A percentile compares a stretch with the other conserved stretches of the same genome.
These are phyloP conservation scores for Colletotrichum abscissum DNA, from an alignment of 2,329 filamentous ascomycete species.

Conservation along the genomic window DNA sequence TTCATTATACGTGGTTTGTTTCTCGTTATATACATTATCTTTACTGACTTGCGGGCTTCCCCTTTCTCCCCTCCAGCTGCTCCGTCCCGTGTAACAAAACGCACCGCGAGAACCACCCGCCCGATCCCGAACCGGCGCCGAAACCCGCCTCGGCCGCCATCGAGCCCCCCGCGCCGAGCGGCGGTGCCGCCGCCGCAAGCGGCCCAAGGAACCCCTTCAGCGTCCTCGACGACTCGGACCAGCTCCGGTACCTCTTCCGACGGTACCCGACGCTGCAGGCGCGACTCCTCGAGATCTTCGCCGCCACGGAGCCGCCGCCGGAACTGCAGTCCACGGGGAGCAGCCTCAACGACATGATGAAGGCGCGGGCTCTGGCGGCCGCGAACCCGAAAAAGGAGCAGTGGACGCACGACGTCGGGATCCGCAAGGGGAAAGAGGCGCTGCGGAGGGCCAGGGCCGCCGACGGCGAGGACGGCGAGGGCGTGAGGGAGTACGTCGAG, in stretches of 20 bases:
- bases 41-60: conserved; percentile 12
- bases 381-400: conserved; percentile 48
- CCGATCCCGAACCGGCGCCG: conserved; percentile 48
- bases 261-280: conserved; percentile 62
- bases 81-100: conserved; percentile 67
- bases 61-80: conserved; percentile 54
- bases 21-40: conserved; percentile 29
- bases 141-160: conserved; percentile 39
- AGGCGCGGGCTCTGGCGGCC: conserved; percentile 31
- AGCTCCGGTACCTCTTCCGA: conserved; percentile 62
- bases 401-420: conserved; percentile 70
- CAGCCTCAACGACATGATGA: conserved; percentile 36
- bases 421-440: conserved; percentile 65
- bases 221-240: conserved; percentile 61
- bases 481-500: conserved; percentile 69
- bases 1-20: background rate
- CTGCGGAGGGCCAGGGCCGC: conserved; percentile 62
- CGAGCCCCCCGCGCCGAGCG: conserved; percentile 40
- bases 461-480: conserved; percentile 67
- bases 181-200: conserved; percentile 14
- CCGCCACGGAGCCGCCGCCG: conserved; percentile 59
- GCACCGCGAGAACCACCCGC: conserved; percentile 62
- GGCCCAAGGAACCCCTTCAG: conserved; percentile 58
- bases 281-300: conserved; percentile 61
- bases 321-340: conserved; percentile 21